Evolutionary conservation across 345 rosid genomes (phyloP).

Genomic region (Acer saccharum): DNA sequence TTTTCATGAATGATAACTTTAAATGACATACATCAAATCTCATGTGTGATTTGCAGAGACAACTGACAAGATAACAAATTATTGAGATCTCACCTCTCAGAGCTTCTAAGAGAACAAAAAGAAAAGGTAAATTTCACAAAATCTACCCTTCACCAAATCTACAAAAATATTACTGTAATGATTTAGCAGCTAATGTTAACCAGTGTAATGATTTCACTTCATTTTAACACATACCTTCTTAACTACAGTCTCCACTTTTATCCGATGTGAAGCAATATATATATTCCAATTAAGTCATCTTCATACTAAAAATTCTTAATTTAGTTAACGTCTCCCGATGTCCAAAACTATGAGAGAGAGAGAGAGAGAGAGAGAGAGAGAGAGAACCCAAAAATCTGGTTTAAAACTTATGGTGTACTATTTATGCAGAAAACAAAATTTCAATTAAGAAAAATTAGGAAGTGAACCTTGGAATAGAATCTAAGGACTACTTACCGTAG

Average conservation of each 20-base stretch:
- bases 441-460: background rate
- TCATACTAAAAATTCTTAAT: background rate
- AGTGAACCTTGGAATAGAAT: background rate
- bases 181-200: background rate
- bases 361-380: background rate
- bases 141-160: background rate
- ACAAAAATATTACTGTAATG: background rate
- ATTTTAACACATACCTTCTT: background rate
- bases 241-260: background rate
- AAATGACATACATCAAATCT: background rate
- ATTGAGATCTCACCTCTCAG: background rate
- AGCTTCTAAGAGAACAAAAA: background rate
- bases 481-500: slow-evolving; percentile 46
- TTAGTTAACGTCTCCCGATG: background rate
- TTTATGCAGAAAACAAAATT: background rate
- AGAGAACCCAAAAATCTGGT: background rate
- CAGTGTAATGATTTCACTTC: background rate
- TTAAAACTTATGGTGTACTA: background rate
- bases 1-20: background rate
- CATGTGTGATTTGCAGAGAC: background rate
- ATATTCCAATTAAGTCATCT: background rate
- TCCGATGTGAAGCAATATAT: background rate
- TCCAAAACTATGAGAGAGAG: background rate
- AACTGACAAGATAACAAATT: too few species aligned
- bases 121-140: background rate